Percentiles rank a stretch among this genome's conserved stretches.
Evolutionary conservation across 2,329 filamentous ascomycete species (phyloP).

Genomic region (Xylaria sp.): DNA sequence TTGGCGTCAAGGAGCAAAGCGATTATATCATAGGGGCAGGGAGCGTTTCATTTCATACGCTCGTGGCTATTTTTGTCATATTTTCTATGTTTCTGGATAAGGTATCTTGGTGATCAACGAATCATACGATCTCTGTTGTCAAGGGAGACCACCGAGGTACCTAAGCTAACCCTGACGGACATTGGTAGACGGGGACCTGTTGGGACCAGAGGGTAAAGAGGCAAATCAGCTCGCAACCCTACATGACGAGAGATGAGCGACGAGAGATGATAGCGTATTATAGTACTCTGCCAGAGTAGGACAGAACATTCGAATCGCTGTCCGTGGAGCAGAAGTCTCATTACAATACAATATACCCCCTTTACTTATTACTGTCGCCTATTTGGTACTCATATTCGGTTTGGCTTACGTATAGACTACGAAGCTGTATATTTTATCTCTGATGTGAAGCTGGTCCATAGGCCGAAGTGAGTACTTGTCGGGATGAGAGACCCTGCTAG

Average conservation of each 20-base stretch:
- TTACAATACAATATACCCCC: conserved; percentile 34
- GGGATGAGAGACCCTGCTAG: background rate
- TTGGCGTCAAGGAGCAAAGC: conserved; percentile 38
- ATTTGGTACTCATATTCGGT: conserved; percentile 1
- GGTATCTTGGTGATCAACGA: background rate
- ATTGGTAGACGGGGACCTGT: background rate
- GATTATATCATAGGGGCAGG: conserved; percentile 42
- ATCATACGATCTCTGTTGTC: background rate
- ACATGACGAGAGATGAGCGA: conserved; percentile 28
- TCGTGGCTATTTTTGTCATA: conserved; percentile 20
- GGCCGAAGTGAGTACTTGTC: background rate
- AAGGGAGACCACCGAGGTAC: background rate
- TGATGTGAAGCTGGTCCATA: background rate
- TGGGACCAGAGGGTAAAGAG: conserved; percentile 14
- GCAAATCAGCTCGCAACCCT: conserved; percentile 3
- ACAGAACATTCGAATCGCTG: background rate
- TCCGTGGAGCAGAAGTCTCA: background rate
- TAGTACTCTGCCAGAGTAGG: conserved; percentile 4
- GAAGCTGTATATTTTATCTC: background rate
- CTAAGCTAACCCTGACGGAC: background rate
- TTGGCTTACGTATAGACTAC: background rate
- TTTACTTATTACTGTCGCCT: conserved; percentile 25
- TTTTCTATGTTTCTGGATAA: conserved; percentile 13
- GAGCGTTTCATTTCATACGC: conserved; percentile 18
- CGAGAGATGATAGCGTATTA: conserved; percentile 31